These are phyloP conservation scores for Cladosporium sp. DNA, from an alignment of 2,329 filamentous ascomycete genomes.

Conservation along the genomic window DNA sequence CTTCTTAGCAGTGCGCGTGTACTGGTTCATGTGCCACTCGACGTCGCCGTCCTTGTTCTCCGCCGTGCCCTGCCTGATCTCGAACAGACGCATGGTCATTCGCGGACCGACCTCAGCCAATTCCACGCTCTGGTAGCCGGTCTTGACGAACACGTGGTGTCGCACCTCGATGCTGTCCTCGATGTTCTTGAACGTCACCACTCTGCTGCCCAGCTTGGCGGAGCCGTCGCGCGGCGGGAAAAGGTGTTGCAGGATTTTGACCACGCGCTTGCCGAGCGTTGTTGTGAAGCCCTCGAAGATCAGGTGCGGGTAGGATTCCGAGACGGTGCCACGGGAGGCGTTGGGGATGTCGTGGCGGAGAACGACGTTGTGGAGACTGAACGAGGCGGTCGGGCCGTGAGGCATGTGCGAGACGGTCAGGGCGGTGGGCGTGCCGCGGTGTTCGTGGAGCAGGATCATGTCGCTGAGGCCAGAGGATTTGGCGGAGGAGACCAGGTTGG, in stretches of 20 bases:
- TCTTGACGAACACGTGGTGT: slow-evolving; percentile 90
- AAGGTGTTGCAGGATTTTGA: slow-evolving; percentile 86
- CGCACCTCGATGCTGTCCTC: slow-evolving; percentile 84
- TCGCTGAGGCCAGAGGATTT: slow-evolving; percentile 76
- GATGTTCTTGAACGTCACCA: slow-evolving; percentile 91
- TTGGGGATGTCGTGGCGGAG: slow-evolving; percentile 90
- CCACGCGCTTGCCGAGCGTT: slow-evolving; percentile 70
- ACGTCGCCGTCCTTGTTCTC: slow-evolving; percentile 94
- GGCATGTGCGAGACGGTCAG: slow-evolving; percentile 82
- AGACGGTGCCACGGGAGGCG: slow-evolving; percentile 76
- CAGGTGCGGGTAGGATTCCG: slow-evolving; percentile 86
- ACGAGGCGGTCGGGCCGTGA: slow-evolving; percentile 80
- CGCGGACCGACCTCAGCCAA: slow-evolving; percentile 83
- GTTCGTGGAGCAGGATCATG: slow-evolving; percentile 82
- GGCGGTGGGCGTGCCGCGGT: slow-evolving; percentile 85
- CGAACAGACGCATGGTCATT: slow-evolving; percentile 96
- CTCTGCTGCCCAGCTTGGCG: slow-evolving; percentile 77
- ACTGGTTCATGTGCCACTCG: slow-evolving; percentile 94
- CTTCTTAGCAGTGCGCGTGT: slow-evolving; percentile 87
- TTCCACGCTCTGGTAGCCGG: slow-evolving; percentile 82
- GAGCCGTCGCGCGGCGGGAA: slow-evolving; percentile 82
- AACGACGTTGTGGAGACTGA: slow-evolving; percentile 87
- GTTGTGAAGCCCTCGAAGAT: slow-evolving; percentile 93
- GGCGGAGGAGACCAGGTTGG: slow-evolving; percentile 76
- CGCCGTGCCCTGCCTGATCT: slow-evolving; percentile 83